Evolutionary conservation across 345 rosid genomes (phyloP), one percentile per base, ranked within the genome.

Genomic region (Euphorbia lathyris): DNA sequence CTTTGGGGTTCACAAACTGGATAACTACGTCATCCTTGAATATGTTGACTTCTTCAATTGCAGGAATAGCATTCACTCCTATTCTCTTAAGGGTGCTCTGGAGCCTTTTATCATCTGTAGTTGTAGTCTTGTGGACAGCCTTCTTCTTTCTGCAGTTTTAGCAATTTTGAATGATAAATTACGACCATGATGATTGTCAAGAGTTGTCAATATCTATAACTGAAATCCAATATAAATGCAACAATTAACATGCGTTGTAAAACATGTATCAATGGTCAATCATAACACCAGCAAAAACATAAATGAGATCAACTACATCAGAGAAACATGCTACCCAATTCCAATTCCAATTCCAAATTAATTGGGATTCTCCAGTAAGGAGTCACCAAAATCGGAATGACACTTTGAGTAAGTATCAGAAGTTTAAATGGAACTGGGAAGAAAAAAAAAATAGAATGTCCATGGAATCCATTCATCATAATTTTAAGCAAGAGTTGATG

Each of bases 121-220:
- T 95, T 48, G 93, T 95, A 5, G 99, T 87, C 87, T 92, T 95
- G 83, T 95, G 99, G 19, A 95, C 90, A 13, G 99, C 99, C 88
- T 95, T 95, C 92, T 95, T 90, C 98, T 95, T 95, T 77, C 99
- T 95, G 69, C 56, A 64, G 6, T 12, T 17, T 3, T 32, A 62
- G 26, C 32, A 38, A 53, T 55, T 52, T 55, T 23, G 10, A 22
- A 58, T n/a, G n/a, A n/a, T 9, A 51, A 48, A 50, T 30, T 7
- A 17, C 10, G 2, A 4, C 13, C n/a, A 53, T 2, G 29, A 38
- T 19, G 25, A 22, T 48, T 1, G 22, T 48, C 60, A 12, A 25
- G 19, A 40, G 36, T 30, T 45, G 34, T 23, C 22, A 55, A 9
- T 40, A 40, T 5, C 34, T 13, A 50, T 9, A 14, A 38, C 1